Evolutionary conservation across 305 asterid species (phyloP), one percentile per base, ranked within the genome.

Genomic region (Andrographis paniculata): DNA sequence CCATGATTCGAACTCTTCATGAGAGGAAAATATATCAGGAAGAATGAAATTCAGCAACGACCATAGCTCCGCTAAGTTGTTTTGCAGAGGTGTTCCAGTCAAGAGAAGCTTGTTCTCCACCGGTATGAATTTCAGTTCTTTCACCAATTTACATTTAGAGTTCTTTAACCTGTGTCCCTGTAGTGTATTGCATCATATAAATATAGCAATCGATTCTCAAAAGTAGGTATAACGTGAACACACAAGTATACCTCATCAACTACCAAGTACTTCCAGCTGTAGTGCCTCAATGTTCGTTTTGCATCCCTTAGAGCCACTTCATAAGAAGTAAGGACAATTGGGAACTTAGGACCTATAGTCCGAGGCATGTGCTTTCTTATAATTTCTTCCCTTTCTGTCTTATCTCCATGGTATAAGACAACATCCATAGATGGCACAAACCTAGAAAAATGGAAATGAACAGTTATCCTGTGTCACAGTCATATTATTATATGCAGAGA

Each of bases 11-110:
- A 92, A 92, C 74, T 84, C 97, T 53, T 73, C 64, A 36, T 77
- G 91, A 17, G 99, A 92, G 48, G 95, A 87, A 75, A 92, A 87
- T 39, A 87, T 79, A 68, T 92, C 97, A n/a, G 99, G 99, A 55
- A 92, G 82, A 59, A 92, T 92, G 67, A 92, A 92, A 67, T 92
- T 92, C 74, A 92, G 58, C 71, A 92, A 67, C 19, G 99, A 81
- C 99, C 99, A 92, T 38, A 92, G 95, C 77, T 87, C 99, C 17
- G 94, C 80, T 69, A 92, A 64, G 76, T 92, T 92, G 77, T 92
- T 84, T 59, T 92, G 97, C 71, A 87, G 75, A 50, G 97, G 97
- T 58, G 97, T 87, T 65, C 97, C 94, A 47, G 97, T 92, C 69
- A 81, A 66, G 24, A 92, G 84, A 69, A 92, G 95, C 75, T 80